Percentiles rank a stretch among this genome's conserved stretches.
Conservation (phyloP, 768 basidiomycete species). For the Leccinum uliginosum region DNA sequence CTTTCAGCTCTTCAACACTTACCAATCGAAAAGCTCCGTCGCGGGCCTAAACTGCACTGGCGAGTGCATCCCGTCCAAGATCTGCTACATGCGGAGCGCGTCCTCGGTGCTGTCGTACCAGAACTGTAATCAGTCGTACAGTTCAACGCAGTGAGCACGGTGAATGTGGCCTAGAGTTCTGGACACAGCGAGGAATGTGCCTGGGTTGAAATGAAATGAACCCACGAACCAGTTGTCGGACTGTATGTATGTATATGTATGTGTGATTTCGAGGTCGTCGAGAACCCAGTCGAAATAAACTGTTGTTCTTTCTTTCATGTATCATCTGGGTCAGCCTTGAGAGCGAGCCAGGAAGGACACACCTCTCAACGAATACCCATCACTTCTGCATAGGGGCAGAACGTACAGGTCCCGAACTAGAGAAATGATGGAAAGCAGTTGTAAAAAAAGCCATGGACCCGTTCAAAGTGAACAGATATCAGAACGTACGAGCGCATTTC, state of each 20-base stretch:
- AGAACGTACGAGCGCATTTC: no score
- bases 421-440: neutral
- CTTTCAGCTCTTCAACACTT: slow-evolving; percentile 52
- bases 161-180: neutral
- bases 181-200: neutral
- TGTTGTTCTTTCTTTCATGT: neutral
- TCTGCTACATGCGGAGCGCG: slow-evolving; percentile 71
- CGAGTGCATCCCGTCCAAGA: slow-evolving; percentile 54
- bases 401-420: no score
- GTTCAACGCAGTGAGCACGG: slow-evolving; percentile 43
- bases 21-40: slow-evolving; percentile 68
- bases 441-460: no score
- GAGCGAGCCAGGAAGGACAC: neutral
- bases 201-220: neutral
- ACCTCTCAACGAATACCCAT: neutral
- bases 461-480: no score
- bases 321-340: neutral
- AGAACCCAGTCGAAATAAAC: neutral
- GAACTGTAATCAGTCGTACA: slow-evolving; percentile 60
- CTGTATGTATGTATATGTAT: neutral
- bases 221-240: neutral
- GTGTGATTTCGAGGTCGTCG: neutral
- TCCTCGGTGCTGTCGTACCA: slow-evolving; percentile 53
- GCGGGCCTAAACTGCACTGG: slow-evolving; percentile 49
- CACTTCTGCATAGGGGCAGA: neutral